Evolutionary conservation across 2,329 filamentous ascomycete species (phyloP).

Genomic region (Hymenoscyphus fructigenus): DNA sequence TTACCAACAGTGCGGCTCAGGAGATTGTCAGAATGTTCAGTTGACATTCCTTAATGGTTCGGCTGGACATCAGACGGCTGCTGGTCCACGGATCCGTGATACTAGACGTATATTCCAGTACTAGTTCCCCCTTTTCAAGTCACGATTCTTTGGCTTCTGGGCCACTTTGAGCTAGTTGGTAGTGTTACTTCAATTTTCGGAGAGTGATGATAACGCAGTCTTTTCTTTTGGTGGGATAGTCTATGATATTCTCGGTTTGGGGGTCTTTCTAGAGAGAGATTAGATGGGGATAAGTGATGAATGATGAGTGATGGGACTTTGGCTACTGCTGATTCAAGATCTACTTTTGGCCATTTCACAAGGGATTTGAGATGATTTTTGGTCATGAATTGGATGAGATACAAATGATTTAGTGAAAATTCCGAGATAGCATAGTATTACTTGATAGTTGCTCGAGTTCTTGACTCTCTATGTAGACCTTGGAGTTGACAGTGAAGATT

Average conservation of each 20-base stretch:
- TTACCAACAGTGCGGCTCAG: slow-evolving; percentile 13
- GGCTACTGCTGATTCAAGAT: background rate
- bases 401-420: background rate
- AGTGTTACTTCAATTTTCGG: background rate
- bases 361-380: background rate
- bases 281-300: background rate
- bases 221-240: background rate
- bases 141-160: background rate
- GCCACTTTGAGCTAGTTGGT: background rate
- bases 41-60: slow-evolving; percentile 18
- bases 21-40: slow-evolving; percentile 5
- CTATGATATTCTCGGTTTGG: background rate
- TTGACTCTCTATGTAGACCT: no score
- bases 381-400: background rate
- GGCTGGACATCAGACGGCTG: background rate
- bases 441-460: background rate
- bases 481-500: no score
- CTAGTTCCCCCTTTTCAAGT: background rate
- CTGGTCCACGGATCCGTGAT: background rate
- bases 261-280: background rate
- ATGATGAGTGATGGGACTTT: background rate
- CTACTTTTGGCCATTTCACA: background rate
- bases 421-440: background rate
- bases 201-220: no score
- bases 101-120: background rate